Conservation (phyloP, 257 asterid species). For the Anisodus acutangulus region DNA sequence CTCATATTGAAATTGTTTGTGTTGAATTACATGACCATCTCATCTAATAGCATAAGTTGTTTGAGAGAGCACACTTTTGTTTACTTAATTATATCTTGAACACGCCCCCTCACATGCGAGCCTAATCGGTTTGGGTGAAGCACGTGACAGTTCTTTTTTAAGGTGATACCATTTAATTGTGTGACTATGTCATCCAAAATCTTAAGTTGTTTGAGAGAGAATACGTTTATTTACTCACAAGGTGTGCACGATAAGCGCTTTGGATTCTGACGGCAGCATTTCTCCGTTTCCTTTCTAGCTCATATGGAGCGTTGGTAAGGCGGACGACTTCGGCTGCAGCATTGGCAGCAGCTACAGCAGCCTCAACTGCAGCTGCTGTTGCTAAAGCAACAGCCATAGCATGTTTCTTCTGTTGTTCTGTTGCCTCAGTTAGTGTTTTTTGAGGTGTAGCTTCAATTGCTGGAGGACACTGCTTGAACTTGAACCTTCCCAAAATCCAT, state of each 20-base stretch:
- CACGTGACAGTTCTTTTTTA: not conserved
- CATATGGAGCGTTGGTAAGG: conserved; percentile 54
- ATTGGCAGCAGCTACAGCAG: conserved; percentile 88
- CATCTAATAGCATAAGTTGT: not conserved
- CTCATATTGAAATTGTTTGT: not conserved
- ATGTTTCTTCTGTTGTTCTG: conserved; percentile 69
- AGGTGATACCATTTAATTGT: not conserved
- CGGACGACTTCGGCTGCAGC: conserved; percentile 92
- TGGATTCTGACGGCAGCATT: conserved; percentile 68
- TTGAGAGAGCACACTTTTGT: not conserved
- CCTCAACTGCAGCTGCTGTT: conserved; percentile 89
- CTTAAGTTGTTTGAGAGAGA: not conserved
- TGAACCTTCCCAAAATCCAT: conserved; percentile 59
- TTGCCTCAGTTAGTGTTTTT: conserved; percentile 55
- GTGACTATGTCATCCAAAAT: not conserved
- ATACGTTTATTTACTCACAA: conserved; percentile 13
- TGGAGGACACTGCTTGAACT: conserved; percentile 57
- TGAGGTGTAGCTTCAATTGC: conserved; percentile 57
- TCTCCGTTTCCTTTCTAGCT: conserved; percentile 36
- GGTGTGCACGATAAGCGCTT: conserved; percentile 62
- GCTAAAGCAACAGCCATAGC: conserved; percentile 81
- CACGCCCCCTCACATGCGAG: not conserved
- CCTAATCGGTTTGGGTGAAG: not conserved
- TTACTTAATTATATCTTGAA: not conserved
- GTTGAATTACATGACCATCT: not conserved